These are phyloP conservation scores for Meripilus lineatus DNA, from an alignment of 1,284 basidiomycete genomes.

Conservation along the genomic window DNA sequence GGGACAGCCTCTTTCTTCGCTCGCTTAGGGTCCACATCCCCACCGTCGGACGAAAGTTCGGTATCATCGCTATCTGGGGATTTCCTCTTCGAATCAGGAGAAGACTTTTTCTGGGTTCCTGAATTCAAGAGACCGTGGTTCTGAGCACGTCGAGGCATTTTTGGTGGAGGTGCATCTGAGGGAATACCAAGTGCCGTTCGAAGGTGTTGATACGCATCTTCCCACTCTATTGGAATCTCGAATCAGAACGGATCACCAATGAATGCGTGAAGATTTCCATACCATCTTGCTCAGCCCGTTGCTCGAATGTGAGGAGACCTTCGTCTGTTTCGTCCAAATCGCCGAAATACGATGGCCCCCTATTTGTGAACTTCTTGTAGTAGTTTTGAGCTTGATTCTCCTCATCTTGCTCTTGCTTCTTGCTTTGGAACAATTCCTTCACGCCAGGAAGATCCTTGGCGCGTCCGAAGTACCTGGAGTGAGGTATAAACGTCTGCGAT, in stretches of 20 bases:
- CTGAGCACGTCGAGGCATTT: conserved; percentile 41
- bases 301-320: conserved; percentile 67
- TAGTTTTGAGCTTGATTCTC: conserved; percentile 74
- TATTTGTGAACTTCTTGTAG: conserved; percentile 88
- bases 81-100: conserved; percentile 46
- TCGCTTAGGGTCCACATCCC: conserved; percentile 35
- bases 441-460: conserved; percentile 97
- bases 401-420: conserved; percentile 80
- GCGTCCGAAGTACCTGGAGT: conserved; percentile 86
- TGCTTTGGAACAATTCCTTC: conserved; percentile 85
- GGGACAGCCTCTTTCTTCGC: conserved; percentile 29
- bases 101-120: background rate
- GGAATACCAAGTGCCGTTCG: conserved; percentile 54
- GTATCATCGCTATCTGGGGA: conserved; percentile 41
- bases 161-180: conserved; percentile 45
- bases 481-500: background rate
- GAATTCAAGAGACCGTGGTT: conserved; percentile 13
- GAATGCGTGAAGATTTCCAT: conserved; percentile 16
- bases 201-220: conserved; percentile 55
- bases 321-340: conserved; percentile 85
- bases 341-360: conserved; percentile 88
- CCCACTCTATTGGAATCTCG: conserved; percentile 55
- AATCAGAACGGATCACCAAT: background rate
- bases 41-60: conserved; percentile 31
- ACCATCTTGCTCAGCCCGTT: conserved; percentile 73